phyloP scores from a whole-genome alignment of 768 basidiomycete genomes.

The Hemileccinum rubropunctum region DNA sequence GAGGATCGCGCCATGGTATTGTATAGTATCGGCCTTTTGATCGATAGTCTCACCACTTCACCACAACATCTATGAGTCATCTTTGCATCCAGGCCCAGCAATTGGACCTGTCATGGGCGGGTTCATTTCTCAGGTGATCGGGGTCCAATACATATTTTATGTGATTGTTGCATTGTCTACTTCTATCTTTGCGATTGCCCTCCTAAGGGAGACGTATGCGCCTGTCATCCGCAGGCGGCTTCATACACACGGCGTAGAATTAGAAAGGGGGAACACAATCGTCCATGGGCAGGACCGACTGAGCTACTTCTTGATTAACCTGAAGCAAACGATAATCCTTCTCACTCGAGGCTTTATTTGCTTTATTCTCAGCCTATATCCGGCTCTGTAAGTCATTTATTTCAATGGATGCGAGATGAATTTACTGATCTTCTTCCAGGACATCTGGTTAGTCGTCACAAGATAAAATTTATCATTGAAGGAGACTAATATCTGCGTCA shows the following conservation, averaged over 20 bases:
- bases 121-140: conserved; percentile 56
- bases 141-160: conserved; percentile 61
- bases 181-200: conserved; percentile 50
- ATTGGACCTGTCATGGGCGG: conserved; percentile 66
- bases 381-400: conserved; percentile 57
- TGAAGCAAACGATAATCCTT: conserved; percentile 57
- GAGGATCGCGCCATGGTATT: conserved; percentile 68
- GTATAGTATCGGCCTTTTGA: conserved; percentile 60
- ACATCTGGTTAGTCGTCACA: conserved; percentile 48
- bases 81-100: conserved; percentile 36
- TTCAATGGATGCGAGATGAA: neutral
- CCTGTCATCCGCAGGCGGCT: conserved; percentile 59
- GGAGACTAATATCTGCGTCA: conserved; percentile 3
- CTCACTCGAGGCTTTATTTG: conserved; percentile 63
- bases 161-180: conserved; percentile 45
- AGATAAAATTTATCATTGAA: neutral
- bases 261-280: conserved; percentile 39
- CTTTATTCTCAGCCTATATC: conserved; percentile 69
- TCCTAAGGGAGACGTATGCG: conserved; percentile 73
- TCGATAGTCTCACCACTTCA: conserved; percentile 35
- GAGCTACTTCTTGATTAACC: conserved; percentile 55
- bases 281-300: conserved; percentile 29
- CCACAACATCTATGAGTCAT: conserved; percentile 6
- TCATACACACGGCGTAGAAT: conserved; percentile 43
- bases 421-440: conserved; percentile 28